Evolutionary conservation across 345 rosid species (phyloP).

Genomic region (Camelina laxa): DNA sequence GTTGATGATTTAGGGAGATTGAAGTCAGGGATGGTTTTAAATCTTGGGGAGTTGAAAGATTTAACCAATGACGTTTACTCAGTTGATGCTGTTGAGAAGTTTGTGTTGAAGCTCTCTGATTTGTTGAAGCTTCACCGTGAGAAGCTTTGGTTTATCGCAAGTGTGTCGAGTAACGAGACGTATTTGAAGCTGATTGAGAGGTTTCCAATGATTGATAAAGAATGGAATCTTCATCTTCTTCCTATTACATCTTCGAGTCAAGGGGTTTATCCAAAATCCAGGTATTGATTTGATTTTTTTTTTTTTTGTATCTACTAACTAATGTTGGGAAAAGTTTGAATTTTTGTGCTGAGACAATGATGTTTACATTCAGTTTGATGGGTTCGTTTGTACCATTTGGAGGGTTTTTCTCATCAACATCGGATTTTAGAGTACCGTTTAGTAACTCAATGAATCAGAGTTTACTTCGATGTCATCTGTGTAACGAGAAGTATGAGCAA

Average conservation of each 20-base stretch:
- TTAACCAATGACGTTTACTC: constrained; percentile 40
- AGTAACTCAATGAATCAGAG: constrained; percentile 44
- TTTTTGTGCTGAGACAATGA: constrained; percentile 20
- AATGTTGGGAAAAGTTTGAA: neutral
- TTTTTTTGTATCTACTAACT: neutral
- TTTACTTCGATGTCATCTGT: constrained; percentile 55
- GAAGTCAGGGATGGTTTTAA: constrained; percentile 53
- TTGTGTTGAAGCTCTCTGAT: constrained; percentile 52
- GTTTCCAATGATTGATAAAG: constrained; percentile 58
- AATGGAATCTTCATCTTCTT: constrained; percentile 71
- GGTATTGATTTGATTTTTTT: constrained; percentile 40
- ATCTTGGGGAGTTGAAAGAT: constrained; percentile 58
- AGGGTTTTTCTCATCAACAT: constrained; percentile 66
- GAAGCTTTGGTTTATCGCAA: constrained; percentile 62
- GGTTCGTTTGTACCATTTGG: constrained; percentile 79
- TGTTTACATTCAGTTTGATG: constrained; percentile 63
- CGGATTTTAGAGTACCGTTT: constrained; percentile 51
- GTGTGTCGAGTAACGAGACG: constrained; percentile 54
- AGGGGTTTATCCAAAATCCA: constrained; percentile 54
- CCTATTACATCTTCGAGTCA: constrained; percentile 56
- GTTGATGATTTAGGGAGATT: constrained; percentile 48
- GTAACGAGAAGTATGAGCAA: constrained; percentile 66
- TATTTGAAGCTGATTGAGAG: constrained; percentile 50
- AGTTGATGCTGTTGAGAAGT: constrained; percentile 17
- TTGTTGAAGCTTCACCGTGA: constrained; percentile 49